A percentile compares a stretch with the other conserved stretches of the same genome.
Evolutionary conservation across 1,284 basidiomycete species (phyloP).

Genomic region (Puccinia novopanici): DNA sequence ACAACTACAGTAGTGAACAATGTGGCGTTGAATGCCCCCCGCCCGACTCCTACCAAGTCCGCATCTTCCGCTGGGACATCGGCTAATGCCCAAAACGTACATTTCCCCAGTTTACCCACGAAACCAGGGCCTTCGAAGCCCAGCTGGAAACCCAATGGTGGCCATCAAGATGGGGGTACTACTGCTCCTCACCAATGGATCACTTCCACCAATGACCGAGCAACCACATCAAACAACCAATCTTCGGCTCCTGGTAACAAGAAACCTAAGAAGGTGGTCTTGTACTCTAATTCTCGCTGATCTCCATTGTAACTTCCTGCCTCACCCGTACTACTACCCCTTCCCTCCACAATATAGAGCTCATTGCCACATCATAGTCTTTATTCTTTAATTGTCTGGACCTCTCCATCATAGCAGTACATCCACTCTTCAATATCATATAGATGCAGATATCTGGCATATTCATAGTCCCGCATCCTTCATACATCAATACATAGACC

Average conservation of each 20-base stretch:
- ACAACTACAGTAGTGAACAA: background rate
- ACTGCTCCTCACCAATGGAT: background rate
- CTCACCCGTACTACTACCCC: too few relatives aligned
- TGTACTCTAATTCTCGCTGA: constrained; percentile 16
- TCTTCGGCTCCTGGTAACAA: background rate
- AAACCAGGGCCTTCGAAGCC: background rate
- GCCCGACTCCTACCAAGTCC: background rate
- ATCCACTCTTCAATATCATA: background rate
- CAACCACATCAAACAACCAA: background rate
- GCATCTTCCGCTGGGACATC: background rate
- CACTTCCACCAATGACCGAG: background rate
- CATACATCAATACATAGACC: too few relatives aligned
- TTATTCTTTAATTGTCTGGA: too few relatives aligned
- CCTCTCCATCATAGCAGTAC: background rate
- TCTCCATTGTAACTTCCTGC: background rate
- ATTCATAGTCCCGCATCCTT: background rate
- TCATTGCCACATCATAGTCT: too few relatives aligned
- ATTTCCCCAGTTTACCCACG: constrained; percentile 5
- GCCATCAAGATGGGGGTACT: background rate
- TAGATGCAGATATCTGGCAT: background rate
- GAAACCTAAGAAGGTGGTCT: constrained; percentile 16
- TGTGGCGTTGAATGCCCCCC: background rate
- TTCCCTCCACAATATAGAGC: too few relatives aligned
- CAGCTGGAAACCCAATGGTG: background rate
- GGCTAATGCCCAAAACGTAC: background rate